Evolutionary conservation across 1,284 basidiomycete genomes (phyloP).

Genomic region (Apiotrichum montevideense): DNA sequence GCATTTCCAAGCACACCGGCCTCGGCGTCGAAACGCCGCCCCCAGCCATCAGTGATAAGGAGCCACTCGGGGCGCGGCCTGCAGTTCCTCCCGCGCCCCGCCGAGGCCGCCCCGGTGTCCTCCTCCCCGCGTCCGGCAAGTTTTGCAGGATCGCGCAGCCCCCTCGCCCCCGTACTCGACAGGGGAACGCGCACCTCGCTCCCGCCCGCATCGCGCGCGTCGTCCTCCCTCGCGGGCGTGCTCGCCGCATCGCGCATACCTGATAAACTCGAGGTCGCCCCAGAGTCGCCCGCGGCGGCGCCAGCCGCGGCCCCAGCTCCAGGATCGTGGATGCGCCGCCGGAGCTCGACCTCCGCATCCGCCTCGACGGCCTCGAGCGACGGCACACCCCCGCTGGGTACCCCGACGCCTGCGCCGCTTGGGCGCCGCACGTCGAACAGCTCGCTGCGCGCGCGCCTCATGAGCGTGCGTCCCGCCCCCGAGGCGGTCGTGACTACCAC

Average conservation of each 20-base stretch:
- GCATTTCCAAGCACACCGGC: background rate
- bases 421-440: background rate
- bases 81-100: constrained; percentile 8
- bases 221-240: constrained; percentile 1
- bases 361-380: background rate
- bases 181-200: background rate
- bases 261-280: background rate
- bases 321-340: background rate
- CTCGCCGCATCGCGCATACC: background rate
- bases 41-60: constrained; percentile 23
- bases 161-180: background rate
- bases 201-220: background rate
- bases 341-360: background rate
- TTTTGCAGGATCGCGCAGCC: background rate
- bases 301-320: background rate
- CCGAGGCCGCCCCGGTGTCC: background rate
- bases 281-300: background rate
- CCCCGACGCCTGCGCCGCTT: background rate
- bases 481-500: background rate
- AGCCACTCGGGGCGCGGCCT: constrained; percentile 17
- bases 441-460: background rate
- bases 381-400: background rate
- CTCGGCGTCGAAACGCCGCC: background rate
- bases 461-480: background rate
- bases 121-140: background rate